Percentiles rank a stretch among this genome's conserved stretches.
phyloP scores from a whole-genome alignment of 2,329 filamentous ascomycete genomes.

The Calonectria honghensis region DNA sequence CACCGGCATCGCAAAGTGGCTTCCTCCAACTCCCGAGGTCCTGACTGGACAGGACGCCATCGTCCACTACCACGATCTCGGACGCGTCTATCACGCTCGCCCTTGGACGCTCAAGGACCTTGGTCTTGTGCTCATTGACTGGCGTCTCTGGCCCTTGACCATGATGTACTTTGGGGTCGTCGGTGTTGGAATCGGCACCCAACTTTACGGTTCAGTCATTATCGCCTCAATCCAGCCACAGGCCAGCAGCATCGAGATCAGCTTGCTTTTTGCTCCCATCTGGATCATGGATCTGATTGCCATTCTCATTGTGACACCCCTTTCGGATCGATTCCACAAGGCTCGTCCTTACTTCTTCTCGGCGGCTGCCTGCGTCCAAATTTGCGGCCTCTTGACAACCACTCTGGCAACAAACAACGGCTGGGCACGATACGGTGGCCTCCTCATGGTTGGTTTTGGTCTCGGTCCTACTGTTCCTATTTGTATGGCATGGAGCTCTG shows the following conservation, averaged over 20 bases:
- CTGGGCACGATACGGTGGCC: conserved; percentile 90
- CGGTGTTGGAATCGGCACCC: conserved; percentile 92
- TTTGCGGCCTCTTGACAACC: conserved; percentile 85
- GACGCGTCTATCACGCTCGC: conserved; percentile 84
- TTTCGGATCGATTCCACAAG: conserved; percentile 90
- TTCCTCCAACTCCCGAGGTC: conserved; percentile 82
- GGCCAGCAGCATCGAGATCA: conserved; percentile 84
- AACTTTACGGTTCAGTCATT: conserved; percentile 91
- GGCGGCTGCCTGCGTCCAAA: conserved; percentile 84
- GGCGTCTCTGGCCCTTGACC: conserved; percentile 89
- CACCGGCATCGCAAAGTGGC: conserved; percentile 75
- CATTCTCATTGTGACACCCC: conserved; percentile 88
- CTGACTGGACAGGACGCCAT: conserved; percentile 85
- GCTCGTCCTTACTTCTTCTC: conserved; percentile 89
- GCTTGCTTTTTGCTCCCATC: conserved; percentile 90
- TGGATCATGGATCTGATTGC: conserved; percentile 95
- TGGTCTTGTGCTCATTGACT: conserved; percentile 83
- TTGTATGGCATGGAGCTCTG: conserved; percentile 94
- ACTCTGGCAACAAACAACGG: conserved; percentile 83
- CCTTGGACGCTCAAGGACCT: conserved; percentile 85
- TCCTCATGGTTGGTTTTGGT: conserved; percentile 93
- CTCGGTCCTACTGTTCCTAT: conserved; percentile 93
- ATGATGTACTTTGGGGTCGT: conserved; percentile 98
- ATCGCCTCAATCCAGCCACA: conserved; percentile 85
- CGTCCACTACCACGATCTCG: conserved; percentile 89